These are phyloP conservation scores for Geotrichum klebahnii DNA, from an alignment of 1,139 yeast species.

Conservation along the genomic window DNA sequence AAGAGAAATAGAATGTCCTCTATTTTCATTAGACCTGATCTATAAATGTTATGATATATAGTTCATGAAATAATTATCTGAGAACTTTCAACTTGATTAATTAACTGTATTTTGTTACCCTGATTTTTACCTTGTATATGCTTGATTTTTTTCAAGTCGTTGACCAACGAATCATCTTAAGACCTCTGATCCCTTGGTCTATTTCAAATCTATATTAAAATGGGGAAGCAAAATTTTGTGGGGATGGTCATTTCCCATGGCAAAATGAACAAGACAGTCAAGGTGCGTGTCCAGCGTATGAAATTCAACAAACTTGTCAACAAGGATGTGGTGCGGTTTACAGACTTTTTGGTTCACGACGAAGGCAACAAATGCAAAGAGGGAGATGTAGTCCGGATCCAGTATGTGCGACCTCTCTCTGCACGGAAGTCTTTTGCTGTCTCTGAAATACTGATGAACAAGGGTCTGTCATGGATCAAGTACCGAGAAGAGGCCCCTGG, in stretches of 20 bases:
- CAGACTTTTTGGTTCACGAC: conserved; percentile 88
- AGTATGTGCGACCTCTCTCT: conserved; percentile 81
- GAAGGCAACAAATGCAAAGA: conserved; percentile 88
- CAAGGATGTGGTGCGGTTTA: conserved; percentile 71
- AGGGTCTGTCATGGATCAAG: conserved; percentile 86
- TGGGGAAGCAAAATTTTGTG: conserved; percentile 86
- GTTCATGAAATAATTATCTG: background rate
- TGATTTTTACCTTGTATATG: conserved; percentile 2
- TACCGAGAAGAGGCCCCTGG: conserved; percentile 71
- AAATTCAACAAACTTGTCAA: conserved; percentile 63
- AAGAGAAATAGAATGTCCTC: too few relatives aligned
- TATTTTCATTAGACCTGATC: too few relatives aligned
- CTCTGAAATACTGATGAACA: conserved; percentile 82
- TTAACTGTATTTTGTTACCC: conserved; percentile 4
- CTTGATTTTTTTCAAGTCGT: conserved; percentile 7
- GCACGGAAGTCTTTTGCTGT: conserved; percentile 85
- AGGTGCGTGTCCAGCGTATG: conserved; percentile 70
- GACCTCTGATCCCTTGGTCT: background rate
- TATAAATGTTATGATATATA: background rate
- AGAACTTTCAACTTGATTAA: background rate
- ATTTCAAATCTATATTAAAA: conserved; percentile 30
- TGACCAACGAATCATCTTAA: background rate
- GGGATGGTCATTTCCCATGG: conserved; percentile 96
- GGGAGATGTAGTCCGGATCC: conserved; percentile 93
- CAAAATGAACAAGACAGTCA: conserved; percentile 90